Percentiles rank a stretch among this genome's conserved stretches.
These are phyloP conservation scores for Glarea lozoyensis DNA, from an alignment of 495 filamentous ascomycete genomes.

Conservation along the genomic window DNA sequence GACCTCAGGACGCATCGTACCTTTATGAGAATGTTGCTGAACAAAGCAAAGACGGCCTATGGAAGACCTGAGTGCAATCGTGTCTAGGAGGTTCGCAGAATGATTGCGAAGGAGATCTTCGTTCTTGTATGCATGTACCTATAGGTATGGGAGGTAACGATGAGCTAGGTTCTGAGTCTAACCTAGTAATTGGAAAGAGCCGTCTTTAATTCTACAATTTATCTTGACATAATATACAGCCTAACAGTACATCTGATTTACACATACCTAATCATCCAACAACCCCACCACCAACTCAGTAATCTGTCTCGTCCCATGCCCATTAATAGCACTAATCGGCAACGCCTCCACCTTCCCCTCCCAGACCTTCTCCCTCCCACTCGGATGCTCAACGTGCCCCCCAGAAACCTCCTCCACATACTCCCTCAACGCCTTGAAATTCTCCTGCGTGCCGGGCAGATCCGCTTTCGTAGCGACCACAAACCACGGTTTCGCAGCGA, in stretches of 20 bases:
- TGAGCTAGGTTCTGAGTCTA: no score
- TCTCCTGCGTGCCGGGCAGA: slow-evolving; percentile 65
- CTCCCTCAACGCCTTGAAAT: slow-evolving; percentile 56
- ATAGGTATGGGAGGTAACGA: no score
- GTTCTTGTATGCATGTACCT: no score
- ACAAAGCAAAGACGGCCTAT: no score
- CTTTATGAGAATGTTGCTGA: no score
- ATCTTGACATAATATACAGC: no score
- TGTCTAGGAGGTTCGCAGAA: no score
- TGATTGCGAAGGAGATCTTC: no score
- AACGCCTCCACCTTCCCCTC: slow-evolving; percentile 55
- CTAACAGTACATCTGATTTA: neutral
- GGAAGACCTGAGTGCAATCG: no score
- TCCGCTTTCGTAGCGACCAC: slow-evolving; percentile 96
- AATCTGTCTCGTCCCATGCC: slow-evolving; percentile 72
- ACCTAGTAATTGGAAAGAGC: no score
- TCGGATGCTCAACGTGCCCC: slow-evolving; percentile 57
- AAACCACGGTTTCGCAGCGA: slow-evolving; percentile 90
- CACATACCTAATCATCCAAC: slow-evolving; percentile 27
- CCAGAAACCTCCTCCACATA: slow-evolving; percentile 57
- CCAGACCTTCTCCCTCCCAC: slow-evolving; percentile 58
- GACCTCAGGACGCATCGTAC: no score
- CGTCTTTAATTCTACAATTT: no score
- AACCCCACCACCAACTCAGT: slow-evolving; percentile 68
- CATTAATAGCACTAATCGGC: slow-evolving; percentile 81